Evolutionary conservation across 1,139 yeast genomes (phyloP), one percentile per base, ranked within the genome.

Genomic region (Taiozyma sp.): DNA sequence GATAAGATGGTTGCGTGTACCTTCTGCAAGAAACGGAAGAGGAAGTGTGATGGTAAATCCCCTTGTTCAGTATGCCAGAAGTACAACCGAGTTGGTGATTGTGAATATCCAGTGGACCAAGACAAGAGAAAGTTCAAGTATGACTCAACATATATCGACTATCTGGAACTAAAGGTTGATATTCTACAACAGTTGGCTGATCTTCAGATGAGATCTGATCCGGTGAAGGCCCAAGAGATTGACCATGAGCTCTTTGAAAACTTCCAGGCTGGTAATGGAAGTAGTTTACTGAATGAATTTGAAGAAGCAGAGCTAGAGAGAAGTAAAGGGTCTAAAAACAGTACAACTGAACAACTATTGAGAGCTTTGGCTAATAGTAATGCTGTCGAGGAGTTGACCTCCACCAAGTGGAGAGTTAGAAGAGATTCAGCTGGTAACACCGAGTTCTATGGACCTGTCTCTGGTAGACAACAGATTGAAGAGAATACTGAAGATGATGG

Each of bases 401-500:
- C 65, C 0, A 64, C 68, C 5, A 62, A 65, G 4, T 65, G 67
- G 67, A 57, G 61, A 41, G 67, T 64, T 5, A 48, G 64, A 10
- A 53, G 52, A 23, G 62, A 60, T 45, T 49, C 52, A 4, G 45
- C 53, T 8, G 65, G 65, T 0, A 50, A 56, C 24, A 62, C 65
- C 5, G 65, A 59, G 13, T 65, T 65, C 45, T 65, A 65, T 48
- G 68, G 68, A 0, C 68, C 67, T 8, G 55, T 64, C 4, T 63
- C 67, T 2, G 67, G 66, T 3, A 50, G 67, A 39, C 65, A 63
- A 46, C 58, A 59, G 30, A 62, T 60, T 19, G 29, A 54, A 6
- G 67, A 62, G 41, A 52, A 50, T n/a, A 52, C 51, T 13, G 62
- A 61, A 22, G 51, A 48, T 16, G 54, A 54, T 23, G 45, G 30